phyloP scores from a whole-genome alignment of 805 yeast genomes.

The Yarrowia sp. region DNA sequence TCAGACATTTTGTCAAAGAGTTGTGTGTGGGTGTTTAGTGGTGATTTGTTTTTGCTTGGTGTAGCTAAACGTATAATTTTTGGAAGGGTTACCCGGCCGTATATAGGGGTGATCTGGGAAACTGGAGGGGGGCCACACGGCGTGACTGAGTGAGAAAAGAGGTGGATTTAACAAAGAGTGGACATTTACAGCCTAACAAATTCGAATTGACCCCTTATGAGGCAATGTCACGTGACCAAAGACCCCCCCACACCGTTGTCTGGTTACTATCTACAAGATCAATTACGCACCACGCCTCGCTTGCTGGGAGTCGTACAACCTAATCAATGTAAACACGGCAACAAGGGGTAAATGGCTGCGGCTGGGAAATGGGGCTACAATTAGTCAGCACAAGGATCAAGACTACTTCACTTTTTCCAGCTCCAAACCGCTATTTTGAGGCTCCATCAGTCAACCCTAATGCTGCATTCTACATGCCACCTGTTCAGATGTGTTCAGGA shows the following conservation, averaged over 20 bases:
- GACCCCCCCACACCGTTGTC: neutral
- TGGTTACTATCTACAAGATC: neutral
- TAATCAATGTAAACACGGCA: conserved; percentile 3
- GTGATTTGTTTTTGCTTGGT: conserved; percentile 16
- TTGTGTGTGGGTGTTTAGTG: conserved; percentile 11
- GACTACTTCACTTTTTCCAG: too few relatives aligned
- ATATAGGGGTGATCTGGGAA: neutral
- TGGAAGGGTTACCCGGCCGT: conserved; percentile 17
- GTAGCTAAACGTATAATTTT: neutral
- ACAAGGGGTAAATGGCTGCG: neutral
- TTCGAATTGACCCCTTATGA: neutral
- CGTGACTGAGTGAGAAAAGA: neutral
- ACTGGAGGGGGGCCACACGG: neutral
- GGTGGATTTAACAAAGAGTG: neutral
- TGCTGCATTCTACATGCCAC: neutral
- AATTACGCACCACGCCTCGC: neutral
- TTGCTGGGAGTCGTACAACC: conserved; percentile 12
- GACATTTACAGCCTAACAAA: neutral
- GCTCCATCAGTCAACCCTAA: neutral
- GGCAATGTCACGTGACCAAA: neutral
- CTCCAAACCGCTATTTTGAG: neutral
- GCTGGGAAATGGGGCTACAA: neutral
- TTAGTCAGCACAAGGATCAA: too few relatives aligned
- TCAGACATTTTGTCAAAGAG: conserved; percentile 13
- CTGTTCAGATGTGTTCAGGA: neutral